These are phyloP conservation scores for Trichoderma cornu-damae DNA, from an alignment of 2,329 filamentous ascomycete genomes.

Conservation along the genomic window DNA sequence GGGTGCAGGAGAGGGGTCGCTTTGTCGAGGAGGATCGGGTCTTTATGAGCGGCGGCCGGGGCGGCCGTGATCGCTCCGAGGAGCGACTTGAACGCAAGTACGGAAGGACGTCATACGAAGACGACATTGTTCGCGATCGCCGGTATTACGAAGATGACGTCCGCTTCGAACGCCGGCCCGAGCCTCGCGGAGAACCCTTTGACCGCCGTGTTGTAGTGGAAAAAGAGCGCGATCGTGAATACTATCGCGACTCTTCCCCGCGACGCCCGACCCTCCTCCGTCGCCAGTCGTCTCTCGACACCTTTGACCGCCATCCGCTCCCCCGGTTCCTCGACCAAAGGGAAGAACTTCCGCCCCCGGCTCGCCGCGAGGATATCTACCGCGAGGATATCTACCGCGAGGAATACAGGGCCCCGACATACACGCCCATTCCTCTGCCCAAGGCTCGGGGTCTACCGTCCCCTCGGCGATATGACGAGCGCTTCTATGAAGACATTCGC, in stretches of 20 bases:
- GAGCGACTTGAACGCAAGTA: constrained; percentile 43
- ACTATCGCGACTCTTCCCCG: constrained; percentile 44
- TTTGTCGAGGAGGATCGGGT: constrained; percentile 52
- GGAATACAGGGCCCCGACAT: constrained; percentile 43
- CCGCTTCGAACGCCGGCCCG: constrained; percentile 27
- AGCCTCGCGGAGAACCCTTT: constrained; percentile 32
- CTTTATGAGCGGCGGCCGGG: constrained; percentile 33
- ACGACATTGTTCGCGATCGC: constrained; percentile 24
- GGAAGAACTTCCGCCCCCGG: constrained; percentile 60
- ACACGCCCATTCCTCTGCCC: constrained; percentile 64
- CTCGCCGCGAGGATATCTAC: constrained; percentile 43
- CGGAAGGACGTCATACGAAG: constrained; percentile 6
- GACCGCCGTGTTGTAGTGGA: constrained; percentile 54
- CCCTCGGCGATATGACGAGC: constrained; percentile 52
- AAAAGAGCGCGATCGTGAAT: constrained; percentile 50
- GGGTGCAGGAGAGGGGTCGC: constrained; percentile 38
- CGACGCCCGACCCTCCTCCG: constrained; percentile 64
- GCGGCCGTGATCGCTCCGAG: constrained; percentile 44
- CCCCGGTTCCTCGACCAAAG: constrained; percentile 46
- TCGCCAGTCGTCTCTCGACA: constrained; percentile 84
- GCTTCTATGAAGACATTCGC: constrained; percentile 60
- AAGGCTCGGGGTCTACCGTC: constrained; percentile 57
- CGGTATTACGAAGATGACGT: constrained; percentile 51
- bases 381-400: constrained; percentile 47
- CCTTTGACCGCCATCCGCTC: constrained; percentile 71